Evolutionary conservation across 306 rosid genomes (phyloP), one percentile per base, ranked within the genome.

Genomic region (Cercis canadensis): DNA sequence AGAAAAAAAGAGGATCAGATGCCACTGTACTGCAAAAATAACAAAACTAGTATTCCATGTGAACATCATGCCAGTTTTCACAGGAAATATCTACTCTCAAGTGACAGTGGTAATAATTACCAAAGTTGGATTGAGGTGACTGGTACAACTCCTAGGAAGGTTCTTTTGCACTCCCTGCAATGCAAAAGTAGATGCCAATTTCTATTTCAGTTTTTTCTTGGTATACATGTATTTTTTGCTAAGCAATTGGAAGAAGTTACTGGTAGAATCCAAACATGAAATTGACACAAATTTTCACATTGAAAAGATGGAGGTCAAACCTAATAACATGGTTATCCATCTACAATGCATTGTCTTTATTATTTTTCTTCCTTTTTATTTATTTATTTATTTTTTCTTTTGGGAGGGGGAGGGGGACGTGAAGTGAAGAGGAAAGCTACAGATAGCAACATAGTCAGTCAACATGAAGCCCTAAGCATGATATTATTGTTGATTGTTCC

Each of bases 121-220:
- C 83, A 72, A 69, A 67, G 82, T 84, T 60, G 97, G 95, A 75
- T 90, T 84, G 67, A 82, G 78, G 72, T 74, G 86, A 78, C 77
- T 74, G 57, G 73, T 77, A 67, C 97, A 90, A 58, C 87, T 84
- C 52, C 64, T 73, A 18, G 97, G 94, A 49, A 90, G 88, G 77
- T 53, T 82, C 65, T 54, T 88, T 70, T 67, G 79, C 47, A 77
- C 86, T 67, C 77, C 92, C 92, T 90, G 69, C 49, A 64, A 74
- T 24, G 63, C 55, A 73, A 61, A 76, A 40, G 78, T 11, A 40
- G 46, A 59, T 29, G 37, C 34, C 58, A 66, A 31, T 6, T n/a
- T 63, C 32, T 21, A n/a, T 19, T 70, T 69, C 16, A 59, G 50
- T 44, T 13, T 36, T 39, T 15, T n/a, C n/a, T n/a, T n/a, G n/a